Percentiles rank a stretch among this genome's conserved stretches.
Evolutionary conservation across 257 asterid species (phyloP).

Genomic region (Capsicum chinense): DNA sequence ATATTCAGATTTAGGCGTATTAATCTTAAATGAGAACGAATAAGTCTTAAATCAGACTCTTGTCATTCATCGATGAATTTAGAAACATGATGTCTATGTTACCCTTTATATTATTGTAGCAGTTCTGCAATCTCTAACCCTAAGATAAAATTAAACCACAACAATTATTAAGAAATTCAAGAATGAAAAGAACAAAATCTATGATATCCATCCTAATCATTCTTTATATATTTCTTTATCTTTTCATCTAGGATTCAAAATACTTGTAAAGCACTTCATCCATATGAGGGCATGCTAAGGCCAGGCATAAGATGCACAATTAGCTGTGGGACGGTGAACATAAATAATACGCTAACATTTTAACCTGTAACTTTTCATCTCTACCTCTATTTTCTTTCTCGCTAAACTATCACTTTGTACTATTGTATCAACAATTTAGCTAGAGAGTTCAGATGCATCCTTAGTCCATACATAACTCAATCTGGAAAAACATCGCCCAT

Average conservation of each 20-base stretch:
- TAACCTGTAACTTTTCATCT: background rate
- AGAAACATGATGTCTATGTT: too few relatives aligned
- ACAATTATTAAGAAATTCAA: background rate
- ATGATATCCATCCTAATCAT: background rate
- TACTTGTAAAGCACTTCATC: background rate
- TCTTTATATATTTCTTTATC: background rate
- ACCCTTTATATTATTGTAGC: too few relatives aligned
- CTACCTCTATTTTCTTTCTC: too few relatives aligned
- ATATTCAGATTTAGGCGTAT: too few relatives aligned
- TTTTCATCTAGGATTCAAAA: background rate
- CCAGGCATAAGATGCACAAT: slow-evolving; percentile 18
- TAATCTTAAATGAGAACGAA: too few relatives aligned
- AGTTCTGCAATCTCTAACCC: background rate
- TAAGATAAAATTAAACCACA: background rate
- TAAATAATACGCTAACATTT: background rate
- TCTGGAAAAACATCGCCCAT: too few relatives aligned
- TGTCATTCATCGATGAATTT: too few relatives aligned
- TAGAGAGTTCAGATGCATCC: too few relatives aligned
- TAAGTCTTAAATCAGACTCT: too few relatives aligned
- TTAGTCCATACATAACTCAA: too few relatives aligned
- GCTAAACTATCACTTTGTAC: too few relatives aligned
- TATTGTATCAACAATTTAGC: too few relatives aligned
- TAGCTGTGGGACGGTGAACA: background rate
- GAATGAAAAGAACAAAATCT: background rate
- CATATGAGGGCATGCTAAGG: slow-evolving; percentile 14